These are phyloP conservation scores for Sorghum bicolor DNA, from an alignment of 176 grass and related monocot genomes.

Conservation along the genomic window DNA sequence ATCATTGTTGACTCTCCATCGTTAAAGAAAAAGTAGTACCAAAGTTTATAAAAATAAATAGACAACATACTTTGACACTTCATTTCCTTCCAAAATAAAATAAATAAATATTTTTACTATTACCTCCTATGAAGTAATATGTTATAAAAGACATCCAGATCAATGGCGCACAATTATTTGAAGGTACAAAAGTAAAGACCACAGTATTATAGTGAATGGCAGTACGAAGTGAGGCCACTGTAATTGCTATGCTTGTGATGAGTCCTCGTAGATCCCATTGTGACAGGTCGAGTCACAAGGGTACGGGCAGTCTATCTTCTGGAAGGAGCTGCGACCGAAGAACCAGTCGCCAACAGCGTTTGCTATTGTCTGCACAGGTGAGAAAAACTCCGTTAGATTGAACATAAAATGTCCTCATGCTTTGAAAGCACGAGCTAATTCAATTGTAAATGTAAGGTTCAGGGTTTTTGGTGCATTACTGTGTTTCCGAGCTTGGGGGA, in stretches of 20 bases:
- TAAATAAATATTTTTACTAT: too few relatives aligned
- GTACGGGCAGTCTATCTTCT: constrained; percentile 68
- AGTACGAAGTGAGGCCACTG: constrained; percentile 25
- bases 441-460: not conserved
- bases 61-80: too few relatives aligned
- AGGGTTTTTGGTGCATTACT: constrained; percentile 28
- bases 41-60: too few relatives aligned
- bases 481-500: constrained; percentile 54
- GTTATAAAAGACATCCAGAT: too few relatives aligned
- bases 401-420: not conserved
- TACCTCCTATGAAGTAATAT: too few relatives aligned
- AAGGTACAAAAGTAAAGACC: too few relatives aligned
- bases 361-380: constrained; percentile 48
- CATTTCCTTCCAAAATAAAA: too few relatives aligned
- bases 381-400: not conserved
- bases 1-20: too few relatives aligned
- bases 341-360: constrained; percentile 65
- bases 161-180: too few relatives aligned
- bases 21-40: too few relatives aligned
- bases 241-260: constrained; percentile 50
- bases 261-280: constrained; percentile 39
- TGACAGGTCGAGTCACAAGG: constrained; percentile 66
- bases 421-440: not conserved
- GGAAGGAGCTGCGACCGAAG: constrained; percentile 38
- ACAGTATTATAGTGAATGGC: too few relatives aligned